Evolutionary conservation across 2,329 filamentous ascomycete genomes (phyloP), one percentile per base, ranked within the genome.

Genomic region (Laburnicola sp.): DNA sequence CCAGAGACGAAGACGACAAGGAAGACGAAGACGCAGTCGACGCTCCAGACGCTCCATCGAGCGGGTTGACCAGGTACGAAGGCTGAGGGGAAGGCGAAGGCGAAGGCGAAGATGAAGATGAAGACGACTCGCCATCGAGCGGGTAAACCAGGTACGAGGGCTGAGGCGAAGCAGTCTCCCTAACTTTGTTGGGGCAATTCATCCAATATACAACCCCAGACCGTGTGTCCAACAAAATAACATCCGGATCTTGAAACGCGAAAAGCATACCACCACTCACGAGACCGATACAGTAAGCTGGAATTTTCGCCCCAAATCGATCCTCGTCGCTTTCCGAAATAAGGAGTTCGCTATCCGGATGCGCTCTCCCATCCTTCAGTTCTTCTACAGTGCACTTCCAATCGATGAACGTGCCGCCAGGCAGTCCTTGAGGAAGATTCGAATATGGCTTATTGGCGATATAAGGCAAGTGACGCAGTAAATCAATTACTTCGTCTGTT

Each of bases 141-240:
- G 16, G 16, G 1, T 16, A 16, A 16, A 16, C 16, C 16, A 16
- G 16, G 16, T 16, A 16, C 16, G 16, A 16, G 30, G 37, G 22
- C 38, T 49, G 6, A 21, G 38, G 31, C 38, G 21, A 36, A 10
- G 39, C 39, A 9, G 35, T 37, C 16, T 44, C 47, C 28, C 11
- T 44, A 21, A 43, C 23, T 23, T 25, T 26, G 8, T 2, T 6
- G 25, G 48, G 48, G 26, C 48, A 51, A 27, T 34, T 21, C 36
- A 34, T 27, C 35, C 36, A 51, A 28, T 46, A 25, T 3, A 41
- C 28, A 2, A 45, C 16, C 23, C 42, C 48, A n/a, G 9, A 21
- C 4, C 28, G 22, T 2, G 30, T 46, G 27, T 51, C 36, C 6
- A 42, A 9, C 30, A 51, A 9, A 30, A 51, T 41, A 6, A 51